Evolutionary conservation across 768 basidiomycete species (phyloP), one percentile per base, ranked within the genome.

Genomic region (Leccinum broughii): DNA sequence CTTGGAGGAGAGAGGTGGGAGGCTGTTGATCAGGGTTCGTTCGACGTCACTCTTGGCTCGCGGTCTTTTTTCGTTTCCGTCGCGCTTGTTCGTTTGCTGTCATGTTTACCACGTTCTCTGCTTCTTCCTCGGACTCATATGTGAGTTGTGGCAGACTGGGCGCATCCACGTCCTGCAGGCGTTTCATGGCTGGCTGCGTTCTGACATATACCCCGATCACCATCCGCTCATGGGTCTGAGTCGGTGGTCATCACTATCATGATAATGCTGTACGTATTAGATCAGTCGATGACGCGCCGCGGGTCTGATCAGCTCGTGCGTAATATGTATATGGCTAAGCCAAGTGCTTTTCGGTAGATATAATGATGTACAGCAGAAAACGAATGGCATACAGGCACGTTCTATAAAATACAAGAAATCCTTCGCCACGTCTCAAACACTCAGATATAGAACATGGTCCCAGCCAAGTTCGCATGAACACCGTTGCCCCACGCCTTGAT

Each of bases 381-480:
- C 35, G 35, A 37, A 37, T 6, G 3, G 5, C 35, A 14, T 35
- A 35, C 2, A 35, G 13, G 13, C 35, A 37, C 35, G 35, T 15
- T 15, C 35, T 15, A 6, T 15, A 15, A 39, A 7, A 41, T 41
- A 41, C 37, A 39, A 39, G 37, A 39, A 39, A 39, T 39, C 17
- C 34, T 13, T 34, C 34, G 34, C 34, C 34, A 32, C 5, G 14
- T 37, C 14, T 37, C 13, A 54, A 14, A 24, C 28, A 22, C 17
- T 77, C 66, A 91, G 57, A 90, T 86, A 66, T 90, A 91, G 66
- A 91, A 90, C 89, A 91, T 91, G n/a, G 75, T 81, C 6, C 83
- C 80, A 64, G 77, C 77, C 71, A 90, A 70, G 65, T 85, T 80
- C 10, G 68, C 49, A 67, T 90, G 86, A 14, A 86, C 76, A 10